Evolutionary conservation across 345 rosid species (phyloP), one percentile per base, ranked within the genome.

Genomic region (Clausena lansium): DNA sequence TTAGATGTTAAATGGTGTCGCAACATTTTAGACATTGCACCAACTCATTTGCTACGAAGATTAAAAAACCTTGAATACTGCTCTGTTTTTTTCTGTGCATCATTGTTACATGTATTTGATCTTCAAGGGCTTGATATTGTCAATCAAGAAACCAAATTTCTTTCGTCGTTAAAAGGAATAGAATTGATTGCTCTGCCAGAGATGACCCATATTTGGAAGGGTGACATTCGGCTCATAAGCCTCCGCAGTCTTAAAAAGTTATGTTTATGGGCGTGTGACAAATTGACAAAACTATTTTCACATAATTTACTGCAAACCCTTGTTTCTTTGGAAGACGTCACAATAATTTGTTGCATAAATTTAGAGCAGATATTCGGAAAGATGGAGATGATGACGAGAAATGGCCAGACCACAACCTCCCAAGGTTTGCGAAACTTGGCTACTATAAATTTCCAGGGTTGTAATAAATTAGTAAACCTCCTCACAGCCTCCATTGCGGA

Each of bases 51-150:
- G 61, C 24, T 70, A 30, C 74, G 4, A 2, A 28, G 60, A 28
- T 50, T 70, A 20, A 10, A 9, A 47, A 50, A 30, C 4, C 5
- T 70, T 2, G 17, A 28, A 19, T 13, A 3, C 14, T 28, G 4
- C 11, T 6, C 7, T n/a, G 39, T 30, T 7, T 0, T 7, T 1
- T 7, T 1, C 8, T 50, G 74, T 50, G 25, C 1, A 24, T 47
- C 74, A 30, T 1, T 45, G 74, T 2, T 28, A 27, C 2, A 52
- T 50, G 39, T 50, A 9, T 50, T 70, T 68, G 72, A 68, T n/a
- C 27, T 50, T 30, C 13, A 52, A 50, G 74, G 60, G 39, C 74
- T 70, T 70, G 74, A 25, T 36, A 70, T 27, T 70, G 59, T 25
- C 17, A 30, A 70, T 7, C 39, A 52, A 70, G 72, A 68, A 25